These are phyloP conservation scores for Knufia petricola DNA, from an alignment of 2,329 filamentous ascomycete species.

Conservation along the genomic window DNA sequence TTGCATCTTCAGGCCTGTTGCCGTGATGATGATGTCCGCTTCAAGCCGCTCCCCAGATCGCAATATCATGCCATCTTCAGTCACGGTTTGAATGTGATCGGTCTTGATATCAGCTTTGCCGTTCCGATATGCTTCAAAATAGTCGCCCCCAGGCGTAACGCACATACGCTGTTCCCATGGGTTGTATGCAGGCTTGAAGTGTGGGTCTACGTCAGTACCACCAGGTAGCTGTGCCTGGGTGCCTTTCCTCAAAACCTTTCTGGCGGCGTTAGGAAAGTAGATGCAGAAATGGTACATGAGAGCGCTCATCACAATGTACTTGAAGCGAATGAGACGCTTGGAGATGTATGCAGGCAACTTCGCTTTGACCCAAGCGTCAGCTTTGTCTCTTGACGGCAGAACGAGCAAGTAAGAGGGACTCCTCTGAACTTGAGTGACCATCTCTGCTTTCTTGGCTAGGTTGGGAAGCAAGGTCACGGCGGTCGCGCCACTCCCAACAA, in stretches of 20 bases:
- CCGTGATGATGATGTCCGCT: conserved; percentile 37
- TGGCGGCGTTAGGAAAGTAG: conserved; percentile 15
- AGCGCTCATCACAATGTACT: conserved; percentile 15
- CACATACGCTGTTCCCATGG: conserved; percentile 71
- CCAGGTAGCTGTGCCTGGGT: conserved; percentile 17
- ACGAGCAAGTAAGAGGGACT: conserved; percentile 60
- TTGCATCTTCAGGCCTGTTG: conserved; percentile 35
- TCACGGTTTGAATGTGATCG: conserved; percentile 44
- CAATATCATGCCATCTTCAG: conserved; percentile 40
- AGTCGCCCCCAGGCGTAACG: conserved; percentile 53
- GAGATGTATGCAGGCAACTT: conserved; percentile 16
- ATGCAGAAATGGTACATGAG: conserved; percentile 22
- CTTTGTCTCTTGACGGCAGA: conserved; percentile 13
- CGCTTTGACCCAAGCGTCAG: conserved; percentile 16
- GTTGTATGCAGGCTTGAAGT: conserved; percentile 56
- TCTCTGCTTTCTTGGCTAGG: conserved; percentile 53
- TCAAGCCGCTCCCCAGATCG: conserved; percentile 33
- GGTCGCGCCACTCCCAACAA: conserved; percentile 71
- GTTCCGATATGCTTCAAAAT: conserved; percentile 43
- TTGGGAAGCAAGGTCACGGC: conserved; percentile 66
- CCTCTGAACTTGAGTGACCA: conserved; percentile 72
- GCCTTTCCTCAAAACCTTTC: conserved; percentile 14
- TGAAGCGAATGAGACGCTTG: conserved; percentile 16
- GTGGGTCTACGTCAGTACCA: conserved; percentile 44
- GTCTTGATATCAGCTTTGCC: conserved; percentile 48